Conservation (phyloP, 2,329 filamentous ascomycete genomes). For the Cladobotryum protrusum region DNA sequence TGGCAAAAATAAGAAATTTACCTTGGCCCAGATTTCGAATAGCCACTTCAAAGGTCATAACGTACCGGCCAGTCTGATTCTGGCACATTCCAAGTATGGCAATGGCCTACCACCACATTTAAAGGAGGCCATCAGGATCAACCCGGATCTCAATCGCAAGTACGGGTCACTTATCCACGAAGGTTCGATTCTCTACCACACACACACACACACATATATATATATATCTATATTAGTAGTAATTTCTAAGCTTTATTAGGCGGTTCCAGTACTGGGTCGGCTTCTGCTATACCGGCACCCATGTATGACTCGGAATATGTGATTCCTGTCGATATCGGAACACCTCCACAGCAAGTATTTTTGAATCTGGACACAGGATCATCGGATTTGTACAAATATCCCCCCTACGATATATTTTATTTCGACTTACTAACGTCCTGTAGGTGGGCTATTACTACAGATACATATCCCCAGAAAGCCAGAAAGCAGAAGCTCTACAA, state of each 20-base stretch:
- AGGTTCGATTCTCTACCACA: conserved; percentile 1
- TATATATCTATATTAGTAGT: too few species aligned
- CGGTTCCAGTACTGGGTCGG: conserved; percentile 17
- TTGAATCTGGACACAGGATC: conserved; percentile 63
- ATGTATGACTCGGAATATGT: conserved; percentile 51
- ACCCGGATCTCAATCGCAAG: conserved; percentile 20
- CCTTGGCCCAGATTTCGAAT: conserved; percentile 30
- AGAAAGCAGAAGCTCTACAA: conserved; percentile 53
- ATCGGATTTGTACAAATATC: conserved; percentile 38
- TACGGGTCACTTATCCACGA: conserved; percentile 11
- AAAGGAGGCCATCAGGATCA: conserved; percentile 17
- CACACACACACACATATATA: too few species aligned
- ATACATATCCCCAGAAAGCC: conserved; percentile 42
- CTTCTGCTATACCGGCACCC: conserved; percentile 22
- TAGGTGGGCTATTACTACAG: conserved; percentile 64
- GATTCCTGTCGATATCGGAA: conserved; percentile 57
- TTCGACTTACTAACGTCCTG: conserved; percentile 17
- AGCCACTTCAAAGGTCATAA: conserved; percentile 26
- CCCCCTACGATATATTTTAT: conserved; percentile 3
- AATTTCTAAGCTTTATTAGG: conserved; percentile 8
- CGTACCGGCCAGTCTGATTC: conserved; percentile 23
- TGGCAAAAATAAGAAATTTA: conserved; percentile 16
- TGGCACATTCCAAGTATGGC: conserved; percentile 33
- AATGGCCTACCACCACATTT: conserved; percentile 23
- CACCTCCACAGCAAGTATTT: conserved; percentile 48